These are phyloP conservation scores for Cubamyces lactineus DNA, from an alignment of 768 basidiomycete species.

Conservation along the genomic window DNA sequence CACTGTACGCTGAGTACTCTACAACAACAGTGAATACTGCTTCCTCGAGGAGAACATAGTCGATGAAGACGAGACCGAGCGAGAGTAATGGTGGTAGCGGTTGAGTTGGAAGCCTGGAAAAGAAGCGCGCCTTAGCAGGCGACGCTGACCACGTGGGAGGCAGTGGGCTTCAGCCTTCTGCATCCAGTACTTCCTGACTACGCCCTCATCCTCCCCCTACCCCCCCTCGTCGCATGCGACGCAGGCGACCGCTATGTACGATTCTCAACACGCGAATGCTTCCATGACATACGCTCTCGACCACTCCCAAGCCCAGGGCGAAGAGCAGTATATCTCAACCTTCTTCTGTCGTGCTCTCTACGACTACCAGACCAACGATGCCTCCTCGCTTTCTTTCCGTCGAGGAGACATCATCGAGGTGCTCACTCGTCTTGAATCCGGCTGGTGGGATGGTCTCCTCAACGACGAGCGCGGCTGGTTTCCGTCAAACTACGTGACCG, in stretches of 20 bases:
- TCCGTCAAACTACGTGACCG: constrained; percentile 90
- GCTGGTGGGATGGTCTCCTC: constrained; percentile 98
- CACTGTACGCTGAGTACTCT: no score
- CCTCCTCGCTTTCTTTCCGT: constrained; percentile 85
- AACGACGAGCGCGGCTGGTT: constrained; percentile 94
- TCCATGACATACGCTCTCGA: constrained; percentile 18
- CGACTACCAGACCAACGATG: constrained; percentile 86
- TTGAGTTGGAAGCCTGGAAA: background rate
- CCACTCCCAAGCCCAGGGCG: constrained; percentile 28
- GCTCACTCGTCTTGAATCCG: constrained; percentile 85
- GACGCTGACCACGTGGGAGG: constrained; percentile 23
- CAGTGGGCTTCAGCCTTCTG: constrained; percentile 12
- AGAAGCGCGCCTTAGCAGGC: background rate
- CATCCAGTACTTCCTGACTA: constrained; percentile 13
- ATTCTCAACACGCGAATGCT: constrained; percentile 21
- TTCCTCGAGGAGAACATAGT: background rate
- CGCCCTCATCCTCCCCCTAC: constrained; percentile 8
- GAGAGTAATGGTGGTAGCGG: no score
- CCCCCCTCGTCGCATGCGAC: constrained; percentile 20
- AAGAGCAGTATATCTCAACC: constrained; percentile 64
- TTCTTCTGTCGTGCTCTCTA: constrained; percentile 93
- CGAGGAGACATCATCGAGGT: constrained; percentile 94
- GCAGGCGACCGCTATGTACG: constrained; percentile 23
- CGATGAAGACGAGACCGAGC: background rate
- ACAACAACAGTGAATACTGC: no score